Evolutionary conservation across 1,284 basidiomycete genomes (phyloP), one percentile per base, ranked within the genome.

Genomic region (Laetiporus sulphureus): DNA sequence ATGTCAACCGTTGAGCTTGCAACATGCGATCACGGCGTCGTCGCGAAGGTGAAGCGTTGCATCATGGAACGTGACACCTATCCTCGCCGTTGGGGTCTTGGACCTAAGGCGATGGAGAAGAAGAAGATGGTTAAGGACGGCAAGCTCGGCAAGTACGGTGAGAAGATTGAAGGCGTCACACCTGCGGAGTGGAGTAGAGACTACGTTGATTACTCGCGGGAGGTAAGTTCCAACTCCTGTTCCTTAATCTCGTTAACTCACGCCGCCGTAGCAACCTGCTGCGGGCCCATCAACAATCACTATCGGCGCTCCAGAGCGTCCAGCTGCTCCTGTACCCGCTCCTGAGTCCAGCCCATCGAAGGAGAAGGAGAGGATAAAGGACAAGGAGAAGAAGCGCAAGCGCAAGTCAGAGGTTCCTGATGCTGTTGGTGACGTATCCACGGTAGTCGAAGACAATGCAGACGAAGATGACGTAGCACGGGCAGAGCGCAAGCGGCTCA

Each of bases 41-140:
- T 99, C 30, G 96, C 96, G 34, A 98, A 98, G 71, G 92, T 99
- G 58, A 99, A 99, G 74, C 77, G 96, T 44, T 98, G 95, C 66
- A 99, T 99, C 63, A 99, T 99, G 96, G 91, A 98, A 69, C 85
- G 95, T 38, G 95, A 99, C 66, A 91, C 92, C 15, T 99, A 99
- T 67, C 96, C 96, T 30, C 81, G 96, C 47, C 83, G 94, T 54
- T 99, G 96, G 96, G 96, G 96, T 49, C 78, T 99, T 42, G 96
- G 96, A 16, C 96, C 95, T 29, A 82, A 93, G 64, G 96, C 96
- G 4, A 71, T 92, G 50, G 90, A 97, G 66, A 99, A 99, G 79
- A 99, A 99, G 75, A 97, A 97, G 65, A 75, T 94, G 79, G 79
- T 95, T 61, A 94, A 95, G 72, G 90, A 91, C 20, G 94, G 95